Percentiles rank a stretch among this genome's conserved stretches.
Conservation (phyloP, 2,329 filamentous ascomycete genomes). For the Stemphylium lycopersici region DNA sequence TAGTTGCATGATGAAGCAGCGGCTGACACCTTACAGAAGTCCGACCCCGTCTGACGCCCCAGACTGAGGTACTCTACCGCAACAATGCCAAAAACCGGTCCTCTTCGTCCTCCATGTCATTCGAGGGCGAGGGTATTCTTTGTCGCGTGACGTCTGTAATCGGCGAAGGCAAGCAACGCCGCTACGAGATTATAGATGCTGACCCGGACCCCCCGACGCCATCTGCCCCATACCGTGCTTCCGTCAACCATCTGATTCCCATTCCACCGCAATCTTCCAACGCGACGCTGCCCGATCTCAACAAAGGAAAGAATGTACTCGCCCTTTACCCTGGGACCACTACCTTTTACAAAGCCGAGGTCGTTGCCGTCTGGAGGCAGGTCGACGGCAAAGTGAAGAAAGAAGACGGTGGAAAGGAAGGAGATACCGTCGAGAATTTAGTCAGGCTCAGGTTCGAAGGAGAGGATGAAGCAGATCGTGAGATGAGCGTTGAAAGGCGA, state of each 20-base stretch:
- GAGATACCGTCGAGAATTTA: conserved; percentile 48
- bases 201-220: conserved; percentile 52
- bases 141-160: conserved; percentile 59
- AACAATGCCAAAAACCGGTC: conserved; percentile 53
- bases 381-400: conserved; percentile 40
- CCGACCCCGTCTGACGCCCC: conserved; percentile 44
- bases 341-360: conserved; percentile 61
- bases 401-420: conserved; percentile 52
- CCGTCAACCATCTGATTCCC: conserved; percentile 53
- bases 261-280: conserved; percentile 53
- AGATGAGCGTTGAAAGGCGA: conserved; percentile 57
- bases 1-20: background rate
- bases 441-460: conserved; percentile 57
- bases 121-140: conserved; percentile 59
- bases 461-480: conserved; percentile 53
- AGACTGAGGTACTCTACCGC: conserved; percentile 59
- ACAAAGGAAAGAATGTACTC: conserved; percentile 53
- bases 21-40: conserved; percentile 18
- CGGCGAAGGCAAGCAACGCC: conserved; percentile 59
- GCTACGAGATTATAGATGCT: conserved; percentile 60
- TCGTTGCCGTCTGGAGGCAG: conserved; percentile 51
- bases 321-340: conserved; percentile 60
- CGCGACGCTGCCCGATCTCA: conserved; percentile 49
- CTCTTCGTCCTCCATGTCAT: conserved; percentile 25
- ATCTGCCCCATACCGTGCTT: conserved; percentile 52